Evolutionary conservation across 129 eudicot species (phyloP).

Genomic region (Arctium minus): DNA sequence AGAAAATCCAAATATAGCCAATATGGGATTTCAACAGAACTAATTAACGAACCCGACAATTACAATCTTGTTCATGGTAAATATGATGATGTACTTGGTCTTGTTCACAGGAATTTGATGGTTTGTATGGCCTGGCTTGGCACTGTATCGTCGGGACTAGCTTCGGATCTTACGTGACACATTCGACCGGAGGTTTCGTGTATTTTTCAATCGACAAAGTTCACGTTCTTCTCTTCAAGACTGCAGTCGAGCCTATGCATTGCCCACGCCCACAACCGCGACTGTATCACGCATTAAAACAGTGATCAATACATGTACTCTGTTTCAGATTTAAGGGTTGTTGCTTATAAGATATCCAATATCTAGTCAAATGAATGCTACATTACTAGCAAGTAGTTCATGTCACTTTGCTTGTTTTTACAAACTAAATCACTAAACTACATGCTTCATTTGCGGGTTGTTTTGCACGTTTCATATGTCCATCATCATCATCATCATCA

Average conservation of each 20-base stretch:
- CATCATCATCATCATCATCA: background rate
- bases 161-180: conserved; percentile 83
- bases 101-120: conserved; percentile 59
- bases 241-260: conserved; percentile 55
- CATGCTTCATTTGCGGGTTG: background rate
- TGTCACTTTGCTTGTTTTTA: background rate
- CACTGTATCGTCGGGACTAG: conserved; percentile 84
- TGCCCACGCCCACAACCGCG: conserved; percentile 10
- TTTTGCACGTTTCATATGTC: background rate
- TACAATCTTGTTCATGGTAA: background rate
- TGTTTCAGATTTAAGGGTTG: background rate
- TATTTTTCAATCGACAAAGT: conserved; percentile 74
- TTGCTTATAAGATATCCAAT: background rate
- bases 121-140: conserved; percentile 81
- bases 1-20: background rate
- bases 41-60: too few relatives aligned
- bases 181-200: conserved; percentile 71
- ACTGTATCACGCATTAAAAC: background rate
- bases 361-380: background rate
- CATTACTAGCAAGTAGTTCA: background rate
- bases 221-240: conserved; percentile 71
- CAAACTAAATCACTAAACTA: background rate
- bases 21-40: too few relatives aligned
- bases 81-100: background rate
- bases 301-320: background rate